Evolutionary conservation across 2,329 filamentous ascomycete genomes (phyloP), one percentile per base, ranked within the genome.

Genomic region (Exophiala viscosa): DNA sequence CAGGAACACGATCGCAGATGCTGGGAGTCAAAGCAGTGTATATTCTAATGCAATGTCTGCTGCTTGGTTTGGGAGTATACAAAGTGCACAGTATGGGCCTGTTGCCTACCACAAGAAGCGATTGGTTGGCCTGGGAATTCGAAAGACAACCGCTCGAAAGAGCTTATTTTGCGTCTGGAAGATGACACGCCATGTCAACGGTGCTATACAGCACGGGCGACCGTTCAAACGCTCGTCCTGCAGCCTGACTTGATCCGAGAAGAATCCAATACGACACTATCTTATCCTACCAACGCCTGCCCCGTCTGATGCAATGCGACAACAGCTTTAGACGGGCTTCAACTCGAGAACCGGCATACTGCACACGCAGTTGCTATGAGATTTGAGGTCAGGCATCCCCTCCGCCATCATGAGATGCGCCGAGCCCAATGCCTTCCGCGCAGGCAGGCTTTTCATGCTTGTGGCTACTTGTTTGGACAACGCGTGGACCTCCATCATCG

Each of bases 41-140:
- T 68, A 81, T 99, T 39, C 78, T 83, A 5, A 93, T 92, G 80
- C 95, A 99, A 70, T 69, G 95, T 58, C 71, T 93, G 51, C 86
- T 92, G 46, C 70, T 99, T 63, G 90, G 78, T 0, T 74, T 99
- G 66, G 93, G 93, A 2, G 76, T 99, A 46, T 99, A 90, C 90
- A 99, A 99, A 72, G 84, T 99, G 23, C 96, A 97, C 71, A 84
- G 82, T 34, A 99, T 99, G 93, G 93, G 93, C 0, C 73, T 99
- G 62, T 76, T 99, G 69, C 93, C 93, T 64, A 99, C 93, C 48
- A 97, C 93, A 54, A 85, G 90, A 68, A 96, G 90, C 61, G 93
- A 99, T 71, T 99, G 93, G 93, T 76, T 99, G 64, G 92, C 92
- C 51, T 99, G 93, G 93, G 93, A 99, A 70, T 78, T 79, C 14